Conservation (phyloP, 129 eudicot species). For the Ambrosia artemisiifolia region DNA sequence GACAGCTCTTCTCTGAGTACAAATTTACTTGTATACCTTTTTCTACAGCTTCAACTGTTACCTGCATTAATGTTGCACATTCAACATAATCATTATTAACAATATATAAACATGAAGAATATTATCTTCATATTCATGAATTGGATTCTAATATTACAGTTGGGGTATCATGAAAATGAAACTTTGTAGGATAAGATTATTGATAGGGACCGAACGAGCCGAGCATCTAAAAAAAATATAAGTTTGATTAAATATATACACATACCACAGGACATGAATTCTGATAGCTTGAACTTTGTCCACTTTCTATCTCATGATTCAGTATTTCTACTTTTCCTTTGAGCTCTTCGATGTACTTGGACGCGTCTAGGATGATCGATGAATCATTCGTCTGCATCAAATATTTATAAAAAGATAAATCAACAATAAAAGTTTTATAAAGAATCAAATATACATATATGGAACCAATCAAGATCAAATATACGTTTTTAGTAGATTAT, state of each 20-base stretch:
- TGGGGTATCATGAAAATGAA: slow-evolving; percentile 8
- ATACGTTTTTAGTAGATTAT: background rate
- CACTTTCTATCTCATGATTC: slow-evolving; percentile 56
- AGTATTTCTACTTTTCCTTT: slow-evolving; percentile 76
- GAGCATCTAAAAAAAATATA: background rate
- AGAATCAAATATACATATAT: background rate
- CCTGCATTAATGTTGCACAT: slow-evolving; percentile 36
- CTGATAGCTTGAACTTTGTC: slow-evolving; percentile 42
- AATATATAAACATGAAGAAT: background rate
- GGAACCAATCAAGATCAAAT: background rate
- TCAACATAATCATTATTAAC: slow-evolving; percentile 7
- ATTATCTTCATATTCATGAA: background rate
- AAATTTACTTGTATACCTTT: slow-evolving; percentile 77
- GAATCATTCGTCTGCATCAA: slow-evolving; percentile 58
- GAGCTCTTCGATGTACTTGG: slow-evolving; percentile 79
- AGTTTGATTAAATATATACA: background rate
- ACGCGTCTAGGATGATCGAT: slow-evolving; percentile 82
- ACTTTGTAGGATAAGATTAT: slow-evolving; percentile 11
- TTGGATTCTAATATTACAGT: background rate
- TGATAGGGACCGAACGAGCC: slow-evolving; percentile 16
- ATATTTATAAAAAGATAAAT: background rate
- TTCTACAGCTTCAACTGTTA: slow-evolving; percentile 85
- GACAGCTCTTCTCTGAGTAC: slow-evolving; percentile 62
- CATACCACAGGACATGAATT: slow-evolving; percentile 60
- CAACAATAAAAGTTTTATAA: background rate